phyloP scores from a whole-genome alignment of 2,329 filamentous ascomycete species.

The Macrophomina pseudophaseolina region DNA sequence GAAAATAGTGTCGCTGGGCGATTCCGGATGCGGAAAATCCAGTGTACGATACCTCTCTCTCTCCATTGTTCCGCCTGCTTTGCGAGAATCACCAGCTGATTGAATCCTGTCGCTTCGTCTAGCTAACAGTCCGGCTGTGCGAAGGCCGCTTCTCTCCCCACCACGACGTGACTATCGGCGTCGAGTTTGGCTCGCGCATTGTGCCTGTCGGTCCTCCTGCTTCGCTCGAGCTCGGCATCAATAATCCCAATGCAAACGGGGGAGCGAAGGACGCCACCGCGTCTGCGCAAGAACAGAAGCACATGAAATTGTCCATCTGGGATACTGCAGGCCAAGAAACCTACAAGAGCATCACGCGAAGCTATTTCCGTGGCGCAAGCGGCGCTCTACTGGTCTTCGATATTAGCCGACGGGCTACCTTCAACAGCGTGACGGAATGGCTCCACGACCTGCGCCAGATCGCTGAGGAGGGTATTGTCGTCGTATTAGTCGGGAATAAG shows the following conservation, averaged over 20 bases:
- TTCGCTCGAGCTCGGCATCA: constrained; percentile 61
- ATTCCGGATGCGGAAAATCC: constrained; percentile 95
- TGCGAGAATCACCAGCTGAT: constrained; percentile 16
- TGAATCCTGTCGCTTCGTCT: constrained; percentile 28
- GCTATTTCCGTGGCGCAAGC: constrained; percentile 85
- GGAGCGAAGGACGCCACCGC: constrained; percentile 24
- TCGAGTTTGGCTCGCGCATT: constrained; percentile 93
- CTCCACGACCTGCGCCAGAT: constrained; percentile 92
- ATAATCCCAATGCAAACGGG: constrained; percentile 47
- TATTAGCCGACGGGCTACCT: constrained; percentile 83
- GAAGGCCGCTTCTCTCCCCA: constrained; percentile 93
- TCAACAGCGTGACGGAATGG: constrained; percentile 89
- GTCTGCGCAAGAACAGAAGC: constrained; percentile 59
- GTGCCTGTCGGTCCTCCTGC: constrained; percentile 88
- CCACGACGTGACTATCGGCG: constrained; percentile 96
- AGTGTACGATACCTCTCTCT: constrained; percentile 54
- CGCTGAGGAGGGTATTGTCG: constrained; percentile 92
- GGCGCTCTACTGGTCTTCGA: constrained; percentile 91
- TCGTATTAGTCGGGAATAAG: constrained; percentile 96
- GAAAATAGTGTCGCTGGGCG: constrained; percentile 97
- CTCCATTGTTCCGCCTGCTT: not conserved
- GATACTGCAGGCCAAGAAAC: constrained; percentile 97
- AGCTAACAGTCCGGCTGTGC: constrained; percentile 92
- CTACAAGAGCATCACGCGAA: constrained; percentile 94
- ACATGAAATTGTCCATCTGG: constrained; percentile 95